Evolutionary conservation across 1,284 basidiomycete species (phyloP).

Genomic region (Lentinula novae-zelandiae): DNA sequence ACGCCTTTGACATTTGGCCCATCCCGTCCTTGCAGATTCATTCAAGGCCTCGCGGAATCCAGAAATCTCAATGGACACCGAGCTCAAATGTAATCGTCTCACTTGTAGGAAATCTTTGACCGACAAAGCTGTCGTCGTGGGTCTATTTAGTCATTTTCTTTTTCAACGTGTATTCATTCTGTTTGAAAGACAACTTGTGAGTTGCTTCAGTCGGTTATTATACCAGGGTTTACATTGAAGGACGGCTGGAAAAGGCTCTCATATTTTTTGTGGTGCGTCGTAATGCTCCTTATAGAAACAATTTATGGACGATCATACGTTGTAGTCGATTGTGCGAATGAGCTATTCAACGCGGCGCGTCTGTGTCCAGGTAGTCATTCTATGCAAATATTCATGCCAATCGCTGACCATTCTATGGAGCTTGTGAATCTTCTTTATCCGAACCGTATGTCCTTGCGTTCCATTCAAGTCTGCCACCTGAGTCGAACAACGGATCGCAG

Average conservation of each 20-base stretch:
- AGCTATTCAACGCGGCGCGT: constrained; percentile 70
- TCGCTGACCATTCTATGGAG: constrained; percentile 27
- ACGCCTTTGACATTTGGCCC: not conserved
- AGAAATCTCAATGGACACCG: constrained; percentile 39
- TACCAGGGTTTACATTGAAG: not conserved
- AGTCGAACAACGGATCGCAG: constrained; percentile 31
- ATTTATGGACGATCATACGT: constrained; percentile 5
- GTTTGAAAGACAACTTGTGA: constrained; percentile 45
- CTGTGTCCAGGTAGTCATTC: constrained; percentile 63
- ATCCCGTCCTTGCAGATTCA: not conserved
- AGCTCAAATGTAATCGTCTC: constrained; percentile 71
- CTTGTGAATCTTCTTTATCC: constrained; percentile 74
- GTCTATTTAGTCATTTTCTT: constrained; percentile 23
- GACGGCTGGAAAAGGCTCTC: constrained; percentile 48
- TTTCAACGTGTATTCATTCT: not conserved
- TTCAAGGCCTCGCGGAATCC: not conserved
- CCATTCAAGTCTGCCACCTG: constrained; percentile 1
- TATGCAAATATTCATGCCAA: not conserved
- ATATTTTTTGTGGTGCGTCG: constrained; percentile 75
- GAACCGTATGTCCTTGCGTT: constrained; percentile 56
- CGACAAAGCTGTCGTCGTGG: constrained; percentile 79
- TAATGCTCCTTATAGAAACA: not conserved
- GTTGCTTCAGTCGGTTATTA: constrained; percentile 15
- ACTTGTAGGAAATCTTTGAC: constrained; percentile 61
- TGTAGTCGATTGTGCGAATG: constrained; percentile 79